Evolutionary conservation across 495 filamentous ascomycete genomes (phyloP).

Genomic region (Viridothelium virens): DNA sequence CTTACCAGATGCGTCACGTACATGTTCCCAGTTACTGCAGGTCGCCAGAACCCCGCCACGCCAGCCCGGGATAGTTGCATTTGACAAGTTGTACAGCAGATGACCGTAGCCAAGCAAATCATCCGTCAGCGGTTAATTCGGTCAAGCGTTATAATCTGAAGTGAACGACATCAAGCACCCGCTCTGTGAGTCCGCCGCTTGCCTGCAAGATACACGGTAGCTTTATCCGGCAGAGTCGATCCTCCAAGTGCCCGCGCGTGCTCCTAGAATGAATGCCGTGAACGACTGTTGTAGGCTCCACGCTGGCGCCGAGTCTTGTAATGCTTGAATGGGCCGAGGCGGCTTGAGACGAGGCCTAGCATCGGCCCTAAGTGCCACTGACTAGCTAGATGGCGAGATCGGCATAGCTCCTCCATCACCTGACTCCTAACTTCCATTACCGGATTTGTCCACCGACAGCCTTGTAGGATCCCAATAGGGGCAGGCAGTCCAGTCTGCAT

Average conservation of each 20-base stretch:
- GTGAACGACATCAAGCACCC: background rate
- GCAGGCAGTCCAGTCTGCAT: too few relatives aligned
- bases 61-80: background rate
- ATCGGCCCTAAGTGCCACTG: background rate
- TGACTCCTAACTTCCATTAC: too few relatives aligned
- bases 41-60: background rate
- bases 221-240: conserved; percentile 1
- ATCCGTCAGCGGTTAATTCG: background rate
- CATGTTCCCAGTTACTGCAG: background rate
- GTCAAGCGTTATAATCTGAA: background rate
- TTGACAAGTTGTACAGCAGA: background rate
- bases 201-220: background rate
- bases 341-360: background rate
- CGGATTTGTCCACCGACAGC: too few relatives aligned
- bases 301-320: background rate
- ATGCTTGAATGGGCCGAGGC: background rate
- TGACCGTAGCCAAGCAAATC: background rate
- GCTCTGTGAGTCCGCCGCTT: background rate
- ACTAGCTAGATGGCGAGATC: background rate
- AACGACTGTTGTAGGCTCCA: background rate
- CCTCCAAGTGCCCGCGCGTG: background rate
- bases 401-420: background rate
- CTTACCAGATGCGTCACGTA: background rate
- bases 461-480: too few relatives aligned
- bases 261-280: background rate